A percentile compares a stretch with the other conserved stretches of the same genome.
Evolutionary conservation across 2,329 filamentous ascomycete species (phyloP).

Genomic region (Dactylellina parvicollis): DNA sequence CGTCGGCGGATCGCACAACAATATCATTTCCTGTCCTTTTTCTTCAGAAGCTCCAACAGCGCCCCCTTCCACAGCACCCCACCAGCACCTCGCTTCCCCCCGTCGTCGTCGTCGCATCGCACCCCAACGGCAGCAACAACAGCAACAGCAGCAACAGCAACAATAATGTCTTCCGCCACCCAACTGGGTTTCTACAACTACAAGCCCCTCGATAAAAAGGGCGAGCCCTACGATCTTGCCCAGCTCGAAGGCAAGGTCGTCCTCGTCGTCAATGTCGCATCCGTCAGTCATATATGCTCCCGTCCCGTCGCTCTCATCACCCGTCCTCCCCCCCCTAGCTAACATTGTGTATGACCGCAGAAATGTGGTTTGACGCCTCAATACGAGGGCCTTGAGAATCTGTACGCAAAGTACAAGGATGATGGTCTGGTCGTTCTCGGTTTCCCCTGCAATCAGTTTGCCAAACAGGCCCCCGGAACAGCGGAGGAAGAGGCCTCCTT

Average conservation of each 20-base stretch:
- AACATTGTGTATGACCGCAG: background rate
- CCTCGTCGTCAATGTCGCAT: constrained; percentile 95
- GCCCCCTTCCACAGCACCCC: background rate
- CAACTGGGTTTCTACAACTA: constrained; percentile 76
- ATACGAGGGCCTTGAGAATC: constrained; percentile 86
- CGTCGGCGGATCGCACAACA: too few relatives aligned
- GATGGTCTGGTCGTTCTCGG: constrained; percentile 87
- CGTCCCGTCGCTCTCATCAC: background rate
- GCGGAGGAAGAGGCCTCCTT: constrained; percentile 73
- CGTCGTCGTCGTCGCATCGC: background rate
- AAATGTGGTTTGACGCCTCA: constrained; percentile 69
- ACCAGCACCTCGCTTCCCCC: background rate
- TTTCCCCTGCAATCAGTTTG: constrained; percentile 99
- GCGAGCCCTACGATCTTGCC: constrained; percentile 74
- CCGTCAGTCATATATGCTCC: constrained; percentile 61
- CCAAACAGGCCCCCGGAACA: constrained; percentile 83
- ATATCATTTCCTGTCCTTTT: too few relatives aligned
- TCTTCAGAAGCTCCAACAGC: too few relatives aligned
- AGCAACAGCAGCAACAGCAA: too few relatives aligned
- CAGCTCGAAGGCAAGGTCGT: constrained; percentile 90
- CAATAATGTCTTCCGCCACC: constrained; percentile 55
- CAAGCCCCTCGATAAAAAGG: constrained; percentile 82
- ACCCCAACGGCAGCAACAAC: background rate
- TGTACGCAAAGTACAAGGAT: constrained; percentile 80
- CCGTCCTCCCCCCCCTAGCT: background rate